A percentile compares a stretch with the other conserved stretches of the same genome.
Conservation (phyloP, 129 eudicot species). For the Helichrysum umbraculigerum region DNA sequence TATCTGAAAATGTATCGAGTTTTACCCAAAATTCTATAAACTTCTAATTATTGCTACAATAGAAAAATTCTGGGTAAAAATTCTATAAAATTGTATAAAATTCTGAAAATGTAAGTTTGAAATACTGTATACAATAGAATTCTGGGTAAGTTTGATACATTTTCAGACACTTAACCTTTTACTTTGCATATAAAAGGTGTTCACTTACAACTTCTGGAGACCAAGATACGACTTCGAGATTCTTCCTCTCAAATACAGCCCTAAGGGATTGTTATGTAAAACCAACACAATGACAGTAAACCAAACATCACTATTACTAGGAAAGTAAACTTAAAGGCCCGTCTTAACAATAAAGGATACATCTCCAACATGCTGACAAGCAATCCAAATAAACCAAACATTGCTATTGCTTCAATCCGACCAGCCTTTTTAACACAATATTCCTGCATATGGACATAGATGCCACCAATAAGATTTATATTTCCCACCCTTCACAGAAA, state of each 20-base stretch:
- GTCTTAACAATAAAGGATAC: conserved; percentile 65
- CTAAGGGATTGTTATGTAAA: conserved; percentile 54
- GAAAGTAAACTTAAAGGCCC: neutral
- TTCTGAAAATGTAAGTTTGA: too few relatives aligned
- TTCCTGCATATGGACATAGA: conserved; percentile 48
- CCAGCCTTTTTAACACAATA: conserved; percentile 74
- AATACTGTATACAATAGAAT: too few relatives aligned
- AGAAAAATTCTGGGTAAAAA: too few relatives aligned
- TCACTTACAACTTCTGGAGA: conserved; percentile 67
- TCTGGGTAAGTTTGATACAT: too few relatives aligned
- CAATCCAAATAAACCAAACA: conserved; percentile 80
- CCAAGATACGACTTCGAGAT: conserved; percentile 59
- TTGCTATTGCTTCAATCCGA: conserved; percentile 68
- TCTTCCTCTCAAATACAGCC: conserved; percentile 55
- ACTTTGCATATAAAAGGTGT: neutral
- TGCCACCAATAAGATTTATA: neutral
- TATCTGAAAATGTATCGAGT: too few relatives aligned
- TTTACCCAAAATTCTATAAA: too few relatives aligned
- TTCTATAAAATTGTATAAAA: too few relatives aligned
- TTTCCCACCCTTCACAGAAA: neutral
- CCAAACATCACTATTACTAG: neutral
- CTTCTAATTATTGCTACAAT: too few relatives aligned
- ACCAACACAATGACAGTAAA: too few relatives aligned
- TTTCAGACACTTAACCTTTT: neutral
- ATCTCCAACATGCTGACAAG: conserved; percentile 59